Percentiles rank a stretch among this genome's conserved stretches.
These are phyloP conservation scores for Phaseolus lunatus DNA, from an alignment of 306 rosid genomes.

Conservation along the genomic window DNA sequence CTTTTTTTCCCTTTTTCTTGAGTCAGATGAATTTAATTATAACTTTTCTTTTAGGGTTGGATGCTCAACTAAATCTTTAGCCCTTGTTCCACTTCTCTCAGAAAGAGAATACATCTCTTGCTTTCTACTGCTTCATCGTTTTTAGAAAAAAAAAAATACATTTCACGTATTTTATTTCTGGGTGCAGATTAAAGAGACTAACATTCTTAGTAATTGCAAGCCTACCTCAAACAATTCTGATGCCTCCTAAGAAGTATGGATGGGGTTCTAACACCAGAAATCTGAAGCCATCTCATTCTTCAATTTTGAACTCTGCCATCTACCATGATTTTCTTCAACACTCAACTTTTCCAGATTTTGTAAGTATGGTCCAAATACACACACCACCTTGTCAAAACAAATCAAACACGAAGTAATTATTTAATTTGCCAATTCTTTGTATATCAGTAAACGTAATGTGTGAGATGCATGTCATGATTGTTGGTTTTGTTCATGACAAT, in stretches of 20 bases:
- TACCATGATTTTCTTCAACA: conserved; percentile 27
- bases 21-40: conserved; percentile 28
- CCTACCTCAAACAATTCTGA: conserved; percentile 30
- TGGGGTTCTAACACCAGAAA: conserved; percentile 32
- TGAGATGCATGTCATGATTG: conserved; percentile 46
- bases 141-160: not conserved
- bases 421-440: conserved; percentile 48
- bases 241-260: conserved; percentile 32
- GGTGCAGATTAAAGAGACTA: conserved; percentile 52
- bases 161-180: conserved; percentile 35
- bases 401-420: conserved; percentile 35
- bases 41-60: not conserved
- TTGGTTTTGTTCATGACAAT: conserved; percentile 31
- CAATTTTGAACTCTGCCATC: conserved; percentile 35
- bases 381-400: conserved; percentile 37
- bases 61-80: no score
- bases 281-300: conserved; percentile 37
- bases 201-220: conserved; percentile 32
- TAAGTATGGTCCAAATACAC: conserved; percentile 34
- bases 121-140: conserved; percentile 26
- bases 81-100: no score
- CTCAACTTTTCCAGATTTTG: conserved; percentile 44
- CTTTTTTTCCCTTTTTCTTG: not conserved
- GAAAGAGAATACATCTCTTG: conserved; percentile 19
- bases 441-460: conserved; percentile 39